phyloP scores from a whole-genome alignment of 257 asterid genomes.

The Solanum chmielewskii region DNA sequence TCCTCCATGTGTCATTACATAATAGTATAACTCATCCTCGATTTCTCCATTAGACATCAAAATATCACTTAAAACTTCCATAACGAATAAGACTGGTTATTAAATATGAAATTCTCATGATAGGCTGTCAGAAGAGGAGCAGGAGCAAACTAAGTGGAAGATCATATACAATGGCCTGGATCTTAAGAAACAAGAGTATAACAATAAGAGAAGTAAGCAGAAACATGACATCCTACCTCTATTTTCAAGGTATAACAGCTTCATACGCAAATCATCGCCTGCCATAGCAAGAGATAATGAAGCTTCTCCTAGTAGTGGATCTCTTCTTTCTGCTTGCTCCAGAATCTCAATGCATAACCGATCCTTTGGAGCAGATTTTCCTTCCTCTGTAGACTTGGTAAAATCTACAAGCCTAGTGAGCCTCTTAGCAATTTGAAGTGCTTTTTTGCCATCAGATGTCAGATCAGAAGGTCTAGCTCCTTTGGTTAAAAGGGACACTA shows the following conservation, averaged over 20 bases:
- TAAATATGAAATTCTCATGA: neutral
- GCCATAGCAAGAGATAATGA: conserved; percentile 93
- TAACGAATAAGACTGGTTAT: neutral
- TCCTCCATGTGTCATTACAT: neutral
- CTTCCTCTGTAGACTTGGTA: conserved; percentile 47
- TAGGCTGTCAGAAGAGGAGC: neutral
- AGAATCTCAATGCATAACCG: conserved; percentile 85
- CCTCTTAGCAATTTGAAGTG: conserved; percentile 87
- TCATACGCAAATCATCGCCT: conserved; percentile 79
- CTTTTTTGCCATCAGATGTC: conserved; percentile 85
- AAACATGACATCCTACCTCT: conserved; percentile 46
- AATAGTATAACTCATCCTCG: neutral
- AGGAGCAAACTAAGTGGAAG: neutral
- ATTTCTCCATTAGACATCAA: neutral
- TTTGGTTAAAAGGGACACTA: conserved; percentile 81
- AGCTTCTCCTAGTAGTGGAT: conserved; percentile 85
- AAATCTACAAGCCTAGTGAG: conserved; percentile 70
- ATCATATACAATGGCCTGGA: neutral
- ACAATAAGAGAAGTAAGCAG: neutral
- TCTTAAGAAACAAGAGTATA: neutral
- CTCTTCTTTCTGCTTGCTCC: conserved; percentile 96
- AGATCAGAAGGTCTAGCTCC: conserved; percentile 95
- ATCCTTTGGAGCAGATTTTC: conserved; percentile 71
- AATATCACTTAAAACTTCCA: neutral
- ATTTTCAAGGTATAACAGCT: conserved; percentile 80